phyloP scores from a whole-genome alignment of 306 rosid species.

The Vigna angularis region DNA sequence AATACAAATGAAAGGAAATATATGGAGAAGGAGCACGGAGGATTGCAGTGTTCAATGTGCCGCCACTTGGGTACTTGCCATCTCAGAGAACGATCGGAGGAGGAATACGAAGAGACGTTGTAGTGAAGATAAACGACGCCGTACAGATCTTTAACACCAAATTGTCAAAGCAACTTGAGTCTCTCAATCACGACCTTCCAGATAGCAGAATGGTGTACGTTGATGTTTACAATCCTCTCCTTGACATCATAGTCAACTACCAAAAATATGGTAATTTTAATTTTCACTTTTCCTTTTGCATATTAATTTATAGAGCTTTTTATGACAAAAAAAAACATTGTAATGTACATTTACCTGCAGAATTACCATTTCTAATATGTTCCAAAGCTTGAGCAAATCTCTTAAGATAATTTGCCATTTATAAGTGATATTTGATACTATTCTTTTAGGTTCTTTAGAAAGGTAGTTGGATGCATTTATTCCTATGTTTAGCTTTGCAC shows the following conservation, averaged over 20 bases:
- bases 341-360: no score
- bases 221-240: constrained; percentile 60
- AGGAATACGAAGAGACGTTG: constrained; percentile 55
- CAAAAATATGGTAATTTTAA: constrained; percentile 51
- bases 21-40: constrained; percentile 60
- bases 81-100: constrained; percentile 69
- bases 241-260: constrained; percentile 42
- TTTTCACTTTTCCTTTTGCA: neutral
- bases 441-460: no score
- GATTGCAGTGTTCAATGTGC: constrained; percentile 61
- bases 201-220: constrained; percentile 48
- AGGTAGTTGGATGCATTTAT: no score
- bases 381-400: no score
- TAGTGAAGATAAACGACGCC: constrained; percentile 49
- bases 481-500: no score
- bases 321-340: no score
- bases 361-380: no score
- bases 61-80: constrained; percentile 74
- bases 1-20: constrained; percentile 43
- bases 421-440: no score
- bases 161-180: constrained; percentile 27
- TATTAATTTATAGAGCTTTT: no score
- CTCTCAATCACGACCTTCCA: constrained; percentile 28
- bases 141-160: constrained; percentile 55
- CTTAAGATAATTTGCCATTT: no score